Evolutionary conservation across 805 yeast species (phyloP).

Genomic region (Metschnikowia vanudenii): DNA sequence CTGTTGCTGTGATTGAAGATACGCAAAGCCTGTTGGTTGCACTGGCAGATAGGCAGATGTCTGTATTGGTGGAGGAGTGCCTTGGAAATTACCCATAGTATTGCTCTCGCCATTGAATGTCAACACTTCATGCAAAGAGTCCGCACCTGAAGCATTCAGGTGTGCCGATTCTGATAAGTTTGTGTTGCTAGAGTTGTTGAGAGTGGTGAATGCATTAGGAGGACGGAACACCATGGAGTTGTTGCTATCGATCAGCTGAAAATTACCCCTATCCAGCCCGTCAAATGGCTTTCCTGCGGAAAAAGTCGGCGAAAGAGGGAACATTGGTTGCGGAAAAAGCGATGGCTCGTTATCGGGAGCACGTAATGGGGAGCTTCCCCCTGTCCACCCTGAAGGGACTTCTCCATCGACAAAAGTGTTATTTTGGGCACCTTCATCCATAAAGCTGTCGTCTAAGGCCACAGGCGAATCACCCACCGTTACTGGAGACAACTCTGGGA

Average conservation of each 20-base stretch:
- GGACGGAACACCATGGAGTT: conserved; percentile 35
- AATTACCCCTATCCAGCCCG: conserved; percentile 24
- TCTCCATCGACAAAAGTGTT: conserved; percentile 13
- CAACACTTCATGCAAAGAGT: conserved; percentile 11
- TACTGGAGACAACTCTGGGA: conserved; percentile 7
- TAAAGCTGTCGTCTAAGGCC: conserved; percentile 29
- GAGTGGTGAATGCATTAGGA: conserved; percentile 40
- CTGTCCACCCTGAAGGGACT: conserved; percentile 9
- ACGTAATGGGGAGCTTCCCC: conserved; percentile 11
- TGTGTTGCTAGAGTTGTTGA: conserved; percentile 39
- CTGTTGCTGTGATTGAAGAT: conserved; percentile 25
- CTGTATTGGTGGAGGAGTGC: conserved; percentile 9
- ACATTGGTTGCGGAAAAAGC: conserved; percentile 13
- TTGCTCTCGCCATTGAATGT: conserved; percentile 6
- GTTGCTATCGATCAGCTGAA: conserved; percentile 39
- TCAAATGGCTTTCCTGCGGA: conserved; percentile 19
- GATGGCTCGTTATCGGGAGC: conserved; percentile 11
- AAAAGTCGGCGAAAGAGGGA: conserved; percentile 27
- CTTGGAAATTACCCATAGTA: conserved; percentile 10
- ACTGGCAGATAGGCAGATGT: conserved; percentile 9
- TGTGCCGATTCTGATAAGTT: conserved; percentile 37
- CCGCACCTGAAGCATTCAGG: conserved; percentile 18
- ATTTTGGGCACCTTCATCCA: conserved; percentile 41
- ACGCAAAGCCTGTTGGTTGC: conserved; percentile 2
- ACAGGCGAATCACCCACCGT: not conserved